A percentile compares a stretch with the other conserved stretches of the same genome.
phyloP scores from a whole-genome alignment of 2,329 filamentous ascomycete species.

The Akanthomyces dipterigenus region DNA sequence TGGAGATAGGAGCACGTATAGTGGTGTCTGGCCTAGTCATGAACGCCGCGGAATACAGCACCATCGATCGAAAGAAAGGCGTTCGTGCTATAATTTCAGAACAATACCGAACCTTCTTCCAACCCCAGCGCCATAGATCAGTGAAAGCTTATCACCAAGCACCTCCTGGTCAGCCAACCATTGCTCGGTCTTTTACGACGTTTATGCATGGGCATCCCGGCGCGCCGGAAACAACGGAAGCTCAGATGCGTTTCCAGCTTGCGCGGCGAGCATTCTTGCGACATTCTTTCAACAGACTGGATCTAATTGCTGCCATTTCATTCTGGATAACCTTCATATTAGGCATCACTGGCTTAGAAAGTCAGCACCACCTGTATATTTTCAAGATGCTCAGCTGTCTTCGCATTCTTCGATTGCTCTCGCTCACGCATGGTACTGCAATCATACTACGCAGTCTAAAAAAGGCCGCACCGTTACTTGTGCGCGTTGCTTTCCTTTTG shows the following conservation, averaged over 20 bases:
- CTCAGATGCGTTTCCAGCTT: conserved; percentile 77
- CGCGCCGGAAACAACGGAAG: conserved; percentile 56
- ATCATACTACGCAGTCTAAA: conserved; percentile 94
- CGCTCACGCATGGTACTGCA: conserved; percentile 87
- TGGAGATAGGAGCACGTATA: conserved; percentile 75
- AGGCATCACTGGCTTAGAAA: conserved; percentile 62
- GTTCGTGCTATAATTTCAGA: conserved; percentile 66
- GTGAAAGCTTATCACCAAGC: conserved; percentile 45
- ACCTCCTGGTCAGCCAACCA: conserved; percentile 51
- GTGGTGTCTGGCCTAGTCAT: conserved; percentile 91
- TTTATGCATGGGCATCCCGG: conserved; percentile 57
- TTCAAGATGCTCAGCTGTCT: conserved; percentile 97
- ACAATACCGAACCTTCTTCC: conserved; percentile 73
- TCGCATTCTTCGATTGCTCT: conserved; percentile 83
- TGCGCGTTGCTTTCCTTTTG: conserved; percentile 90
- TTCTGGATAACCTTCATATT: conserved; percentile 89
- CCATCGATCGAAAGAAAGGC: conserved; percentile 71
- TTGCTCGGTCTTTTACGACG: conserved; percentile 74
- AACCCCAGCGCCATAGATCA: conserved; percentile 69
- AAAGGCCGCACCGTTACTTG: conserved; percentile 82
- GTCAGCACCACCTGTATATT: conserved; percentile 67
- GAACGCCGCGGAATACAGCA: conserved; percentile 88
- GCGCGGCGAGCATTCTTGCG: conserved; percentile 87
- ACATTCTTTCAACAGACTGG: conserved; percentile 91
- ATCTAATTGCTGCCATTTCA: conserved; percentile 89